These are phyloP conservation scores for Chaetomium sp. DNA, from an alignment of 2,329 filamentous ascomycete species.

Conservation along the genomic window DNA sequence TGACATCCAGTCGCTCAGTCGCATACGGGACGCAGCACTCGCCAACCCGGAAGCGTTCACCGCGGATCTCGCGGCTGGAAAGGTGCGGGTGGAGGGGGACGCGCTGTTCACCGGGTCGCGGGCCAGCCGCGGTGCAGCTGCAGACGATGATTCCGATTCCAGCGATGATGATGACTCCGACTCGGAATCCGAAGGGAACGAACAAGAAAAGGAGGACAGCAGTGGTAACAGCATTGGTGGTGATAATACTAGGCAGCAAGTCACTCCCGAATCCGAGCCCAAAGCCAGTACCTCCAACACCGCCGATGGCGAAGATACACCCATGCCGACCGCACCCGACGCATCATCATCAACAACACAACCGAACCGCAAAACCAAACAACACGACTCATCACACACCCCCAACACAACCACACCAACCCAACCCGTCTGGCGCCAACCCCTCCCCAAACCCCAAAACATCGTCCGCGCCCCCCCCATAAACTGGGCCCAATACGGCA, in stretches of 20 bases:
- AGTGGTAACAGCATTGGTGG: slow-evolving; percentile 9
- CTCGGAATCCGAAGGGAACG: not conserved
- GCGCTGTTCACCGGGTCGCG: slow-evolving; percentile 14
- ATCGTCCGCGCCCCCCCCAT: slow-evolving; percentile 81
- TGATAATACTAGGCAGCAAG: slow-evolving; percentile 25
- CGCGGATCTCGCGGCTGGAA: slow-evolving; percentile 58
- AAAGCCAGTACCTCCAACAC: not conserved
- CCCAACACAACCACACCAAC: not conserved
- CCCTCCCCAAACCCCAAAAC: slow-evolving; percentile 68
- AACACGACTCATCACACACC: not conserved
- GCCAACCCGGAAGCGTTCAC: slow-evolving; percentile 66
- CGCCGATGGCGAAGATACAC: slow-evolving; percentile 1
- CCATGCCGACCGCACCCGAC: not conserved
- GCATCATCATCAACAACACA: not conserved
- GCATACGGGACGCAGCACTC: slow-evolving; percentile 64
- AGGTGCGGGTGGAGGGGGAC: slow-evolving; percentile 41
- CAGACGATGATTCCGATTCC: slow-evolving; percentile 2
- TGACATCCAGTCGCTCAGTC: slow-evolving; percentile 65
- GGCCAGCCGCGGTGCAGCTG: slow-evolving; percentile 6
- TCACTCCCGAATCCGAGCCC: slow-evolving; percentile 16
- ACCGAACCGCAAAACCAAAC: not conserved
- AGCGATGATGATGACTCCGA: not conserved
- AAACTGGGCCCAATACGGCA: slow-evolving; percentile 90
- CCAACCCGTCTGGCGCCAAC: slow-evolving; percentile 46
- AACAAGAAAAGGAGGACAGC: slow-evolving; percentile 29